Percentiles rank a stretch among this genome's conserved stretches.
phyloP scores from a whole-genome alignment of 208 protist genomes.

The Phytomonas sp. region DNA sequence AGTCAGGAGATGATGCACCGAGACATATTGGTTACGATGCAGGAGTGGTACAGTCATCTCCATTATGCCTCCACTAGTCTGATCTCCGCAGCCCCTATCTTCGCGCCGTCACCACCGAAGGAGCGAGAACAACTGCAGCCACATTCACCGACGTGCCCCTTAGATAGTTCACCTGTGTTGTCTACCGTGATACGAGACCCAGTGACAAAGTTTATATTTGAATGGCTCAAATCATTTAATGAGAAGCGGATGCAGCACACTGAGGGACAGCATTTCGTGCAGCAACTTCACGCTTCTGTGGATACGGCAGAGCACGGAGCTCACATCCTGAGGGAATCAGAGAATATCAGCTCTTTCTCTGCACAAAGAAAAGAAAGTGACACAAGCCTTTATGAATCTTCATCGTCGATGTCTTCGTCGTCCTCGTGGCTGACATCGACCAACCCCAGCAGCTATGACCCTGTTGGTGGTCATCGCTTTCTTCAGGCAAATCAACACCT shows the following conservation, averaged over 20 bases:
- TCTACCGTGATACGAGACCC: conserved; percentile 29
- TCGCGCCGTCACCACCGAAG: neutral
- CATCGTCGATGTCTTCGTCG: neutral
- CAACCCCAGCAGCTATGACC: conserved; percentile 31
- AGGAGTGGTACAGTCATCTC: neutral
- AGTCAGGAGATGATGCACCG: neutral
- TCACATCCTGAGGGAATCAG: neutral
- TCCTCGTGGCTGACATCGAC: conserved; percentile 39
- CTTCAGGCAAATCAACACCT: conserved; percentile 11
- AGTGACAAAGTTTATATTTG: conserved; percentile 56
- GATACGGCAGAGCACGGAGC: neutral
- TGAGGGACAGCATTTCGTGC: conserved; percentile 15
- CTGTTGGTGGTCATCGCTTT: conserved; percentile 28
- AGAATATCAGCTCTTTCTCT: neutral
- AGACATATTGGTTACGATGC: neutral
- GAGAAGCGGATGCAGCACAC: conserved; percentile 11
- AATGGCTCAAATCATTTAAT: conserved; percentile 50
- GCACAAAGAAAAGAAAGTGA: neutral
- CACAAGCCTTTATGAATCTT: neutral
- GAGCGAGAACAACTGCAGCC: neutral
- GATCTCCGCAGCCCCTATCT: neutral
- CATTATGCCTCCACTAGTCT: neutral
- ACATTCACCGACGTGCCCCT: neutral
- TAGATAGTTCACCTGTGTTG: neutral
- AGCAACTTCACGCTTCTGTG: conserved; percentile 14